These are phyloP conservation scores for Cenchrus americanus DNA, from an alignment of 176 grass and related monocot species.

Conservation along the genomic window DNA sequence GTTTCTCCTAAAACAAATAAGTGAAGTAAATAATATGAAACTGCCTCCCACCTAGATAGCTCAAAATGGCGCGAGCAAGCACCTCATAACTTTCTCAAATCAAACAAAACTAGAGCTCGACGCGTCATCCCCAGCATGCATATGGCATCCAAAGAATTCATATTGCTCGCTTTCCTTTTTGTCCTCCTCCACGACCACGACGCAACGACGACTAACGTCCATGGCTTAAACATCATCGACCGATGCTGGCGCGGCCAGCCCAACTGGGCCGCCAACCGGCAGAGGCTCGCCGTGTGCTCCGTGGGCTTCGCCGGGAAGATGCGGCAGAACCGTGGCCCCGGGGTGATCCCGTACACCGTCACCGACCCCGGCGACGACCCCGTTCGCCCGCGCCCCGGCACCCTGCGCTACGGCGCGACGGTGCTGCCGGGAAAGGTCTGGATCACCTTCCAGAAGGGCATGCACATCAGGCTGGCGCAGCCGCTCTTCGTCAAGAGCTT, in stretches of 20 bases:
- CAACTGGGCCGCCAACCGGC: constrained; percentile 65
- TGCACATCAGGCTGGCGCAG: constrained; percentile 71
- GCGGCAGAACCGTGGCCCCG: constrained; percentile 57
- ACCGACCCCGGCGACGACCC: constrained; percentile 79
- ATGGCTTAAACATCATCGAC: constrained; percentile 60
- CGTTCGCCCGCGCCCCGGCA: constrained; percentile 52
- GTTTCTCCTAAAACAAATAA: too few species aligned
- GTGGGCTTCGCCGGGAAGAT: constrained; percentile 82
- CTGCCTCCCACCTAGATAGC: not conserved
- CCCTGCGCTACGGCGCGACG: constrained; percentile 81
- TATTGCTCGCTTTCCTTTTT: constrained; percentile 1
- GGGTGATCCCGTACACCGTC: constrained; percentile 52
- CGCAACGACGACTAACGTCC: not conserved
- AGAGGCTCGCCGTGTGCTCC: constrained; percentile 68
- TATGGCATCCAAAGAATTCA: not conserved
- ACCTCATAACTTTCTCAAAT: not conserved
- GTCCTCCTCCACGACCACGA: constrained; percentile 16
- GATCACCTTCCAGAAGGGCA: constrained; percentile 71
- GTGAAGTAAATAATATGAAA: not conserved
- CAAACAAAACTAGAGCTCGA: not conserved
- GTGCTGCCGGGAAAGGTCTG: constrained; percentile 73
- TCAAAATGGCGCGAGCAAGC: not conserved
- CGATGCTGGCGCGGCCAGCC: constrained; percentile 64
- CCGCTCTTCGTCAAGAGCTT: constrained; percentile 80
- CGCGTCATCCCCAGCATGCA: not conserved